Conservation (phyloP, 2,329 filamentous ascomycete species). For the Aureobasidium lini region DNA sequence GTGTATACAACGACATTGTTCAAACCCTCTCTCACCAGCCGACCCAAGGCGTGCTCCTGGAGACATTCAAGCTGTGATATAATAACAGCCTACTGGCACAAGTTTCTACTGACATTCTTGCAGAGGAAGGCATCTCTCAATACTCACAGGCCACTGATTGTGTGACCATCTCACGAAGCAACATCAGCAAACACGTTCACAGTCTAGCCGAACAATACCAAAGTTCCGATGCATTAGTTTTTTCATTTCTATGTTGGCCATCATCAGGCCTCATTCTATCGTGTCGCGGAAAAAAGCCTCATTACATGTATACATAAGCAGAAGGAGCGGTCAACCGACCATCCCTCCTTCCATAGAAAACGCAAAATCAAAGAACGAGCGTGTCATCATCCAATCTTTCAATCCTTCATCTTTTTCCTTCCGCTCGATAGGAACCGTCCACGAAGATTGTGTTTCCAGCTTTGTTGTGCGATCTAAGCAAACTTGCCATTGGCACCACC, state of each 20-base stretch:
- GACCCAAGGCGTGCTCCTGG: too few species aligned
- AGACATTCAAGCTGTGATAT: too few species aligned
- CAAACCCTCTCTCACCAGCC: too few species aligned
- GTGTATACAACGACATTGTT: background rate
- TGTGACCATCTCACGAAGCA: too few species aligned
- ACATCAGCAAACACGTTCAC: too few species aligned
- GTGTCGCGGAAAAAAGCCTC: background rate
- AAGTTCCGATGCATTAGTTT: background rate
- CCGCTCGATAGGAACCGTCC: background rate
- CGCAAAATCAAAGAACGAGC: background rate
- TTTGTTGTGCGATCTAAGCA: background rate
- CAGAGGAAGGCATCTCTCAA: too few species aligned
- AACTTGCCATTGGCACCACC: constrained; percentile 9
- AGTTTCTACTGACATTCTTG: too few species aligned
- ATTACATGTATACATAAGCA: background rate
- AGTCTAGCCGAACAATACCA: too few species aligned
- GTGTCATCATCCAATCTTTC: constrained; percentile 7
- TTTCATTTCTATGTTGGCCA: background rate
- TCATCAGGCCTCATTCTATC: background rate
- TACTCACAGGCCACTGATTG: too few species aligned
- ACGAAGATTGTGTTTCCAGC: background rate
- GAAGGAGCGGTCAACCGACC: background rate
- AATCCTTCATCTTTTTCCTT: background rate
- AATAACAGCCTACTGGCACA: too few species aligned
- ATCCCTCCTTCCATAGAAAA: background rate